phyloP scores from a whole-genome alignment of 1,284 basidiomycete genomes.

The Fomes fomentarius region DNA sequence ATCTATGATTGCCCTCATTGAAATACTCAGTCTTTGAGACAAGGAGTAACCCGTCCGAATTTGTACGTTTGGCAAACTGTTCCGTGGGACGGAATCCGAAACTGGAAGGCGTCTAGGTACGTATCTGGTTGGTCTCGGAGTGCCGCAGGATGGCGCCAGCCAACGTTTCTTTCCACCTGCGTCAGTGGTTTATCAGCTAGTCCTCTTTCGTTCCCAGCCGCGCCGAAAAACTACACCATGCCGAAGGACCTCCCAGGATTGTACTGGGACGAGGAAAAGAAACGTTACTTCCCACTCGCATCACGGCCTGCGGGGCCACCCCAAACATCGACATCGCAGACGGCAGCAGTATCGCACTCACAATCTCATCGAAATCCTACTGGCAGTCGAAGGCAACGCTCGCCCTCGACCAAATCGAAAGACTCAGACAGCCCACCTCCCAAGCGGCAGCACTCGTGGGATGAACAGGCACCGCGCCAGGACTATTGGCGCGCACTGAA shows the following conservation, averaged over 20 bases:
- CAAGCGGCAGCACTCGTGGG: conserved; percentile 5
- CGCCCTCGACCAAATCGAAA: too few species aligned
- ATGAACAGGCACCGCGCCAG: background rate
- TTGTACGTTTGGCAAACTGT: too few species aligned
- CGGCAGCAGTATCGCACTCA: background rate
- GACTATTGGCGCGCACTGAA: conserved; percentile 8
- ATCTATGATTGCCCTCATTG: conserved; percentile 5
- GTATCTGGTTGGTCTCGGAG: background rate
- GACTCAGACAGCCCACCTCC: conserved; percentile 1
- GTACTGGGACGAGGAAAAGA: conserved; percentile 35
- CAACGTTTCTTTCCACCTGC: background rate
- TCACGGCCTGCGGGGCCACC: conserved; percentile 22
- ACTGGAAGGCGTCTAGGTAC: background rate
- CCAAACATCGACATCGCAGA: background rate
- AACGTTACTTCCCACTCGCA: conserved; percentile 35
- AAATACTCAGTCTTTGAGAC: too few species aligned
- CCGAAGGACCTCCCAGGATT: conserved; percentile 35
- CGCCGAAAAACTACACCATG: conserved; percentile 2
- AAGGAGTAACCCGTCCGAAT: too few species aligned
- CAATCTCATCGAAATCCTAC: background rate
- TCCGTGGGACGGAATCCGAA: background rate
- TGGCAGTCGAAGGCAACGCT: background rate
- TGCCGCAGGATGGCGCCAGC: background rate
- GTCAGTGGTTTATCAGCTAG: background rate
- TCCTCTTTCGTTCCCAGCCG: background rate